phyloP scores from a whole-genome alignment of 2,329 filamentous ascomycete species.

The Monilinia fructicola region DNA sequence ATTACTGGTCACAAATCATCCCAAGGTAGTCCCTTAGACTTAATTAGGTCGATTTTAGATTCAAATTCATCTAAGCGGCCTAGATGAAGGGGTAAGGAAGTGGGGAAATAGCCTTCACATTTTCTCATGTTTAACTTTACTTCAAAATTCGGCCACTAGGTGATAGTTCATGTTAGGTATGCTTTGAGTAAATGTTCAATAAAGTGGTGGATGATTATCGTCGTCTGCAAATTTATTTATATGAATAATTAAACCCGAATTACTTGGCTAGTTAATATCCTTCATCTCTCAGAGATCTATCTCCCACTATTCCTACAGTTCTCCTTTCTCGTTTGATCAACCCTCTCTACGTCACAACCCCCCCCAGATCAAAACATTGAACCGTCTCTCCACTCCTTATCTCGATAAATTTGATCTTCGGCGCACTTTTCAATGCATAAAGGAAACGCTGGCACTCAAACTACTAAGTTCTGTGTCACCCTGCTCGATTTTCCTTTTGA shows the following conservation, averaged over 20 bases:
- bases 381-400: conserved; percentile 12
- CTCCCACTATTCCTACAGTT: neutral
- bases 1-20: too few species aligned
- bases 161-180: neutral
- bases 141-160: too few species aligned
- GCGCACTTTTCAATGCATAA: conserved; percentile 24
- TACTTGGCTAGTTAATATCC: too few species aligned
- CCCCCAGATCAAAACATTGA: conserved; percentile 27
- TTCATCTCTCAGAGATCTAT: neutral
- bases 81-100: neutral
- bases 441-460: conserved; percentile 21
- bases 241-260: neutral
- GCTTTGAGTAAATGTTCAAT: neutral
- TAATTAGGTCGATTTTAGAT: neutral
- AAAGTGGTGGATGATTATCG: neutral
- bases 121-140: neutral
- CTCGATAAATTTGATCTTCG: conserved; percentile 22
- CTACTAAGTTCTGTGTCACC: conserved; percentile 18
- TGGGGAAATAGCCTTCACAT: too few species aligned
- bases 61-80: neutral
- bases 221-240: neutral
- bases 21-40: neutral
- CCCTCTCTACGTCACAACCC: conserved; percentile 25
- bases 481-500: conserved; percentile 19
- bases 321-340: too few species aligned